These are phyloP conservation scores for Pythium aphanidermatum DNA, from an alignment of 352 stramenopile genomes.

Conservation along the genomic window DNA sequence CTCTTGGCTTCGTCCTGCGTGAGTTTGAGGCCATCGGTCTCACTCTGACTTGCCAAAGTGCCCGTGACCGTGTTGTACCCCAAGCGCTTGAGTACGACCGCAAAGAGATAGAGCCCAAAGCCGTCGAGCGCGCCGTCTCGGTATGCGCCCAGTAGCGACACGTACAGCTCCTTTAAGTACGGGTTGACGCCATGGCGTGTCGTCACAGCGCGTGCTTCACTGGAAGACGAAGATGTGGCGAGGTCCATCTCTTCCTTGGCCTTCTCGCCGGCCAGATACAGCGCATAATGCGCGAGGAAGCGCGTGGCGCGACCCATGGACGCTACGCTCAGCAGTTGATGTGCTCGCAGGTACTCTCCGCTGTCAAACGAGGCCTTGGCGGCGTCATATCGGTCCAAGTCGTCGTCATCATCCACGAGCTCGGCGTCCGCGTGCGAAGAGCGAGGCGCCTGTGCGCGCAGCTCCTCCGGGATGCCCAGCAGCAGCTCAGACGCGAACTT, in stretches of 20 bases:
- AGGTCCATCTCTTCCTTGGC: conserved; percentile 74
- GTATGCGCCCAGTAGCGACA: conserved; percentile 44
- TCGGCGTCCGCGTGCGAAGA: not conserved
- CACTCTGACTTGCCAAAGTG: not conserved
- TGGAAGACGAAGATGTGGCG: too few species aligned
- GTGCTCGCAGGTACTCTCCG: conserved; percentile 66
- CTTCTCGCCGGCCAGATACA: conserved; percentile 80
- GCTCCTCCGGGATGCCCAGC: conserved; percentile 46
- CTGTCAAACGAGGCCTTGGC: conserved; percentile 63
- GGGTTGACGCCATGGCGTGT: conserved; percentile 48
- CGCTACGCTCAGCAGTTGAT: conserved; percentile 38
- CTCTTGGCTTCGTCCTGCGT: conserved; percentile 5
- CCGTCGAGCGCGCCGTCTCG: conserved; percentile 50
- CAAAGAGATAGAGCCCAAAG: conserved; percentile 79
- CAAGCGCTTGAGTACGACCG: conserved; percentile 59
- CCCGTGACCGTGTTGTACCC: conserved; percentile 57
- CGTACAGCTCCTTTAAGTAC: conserved; percentile 65
- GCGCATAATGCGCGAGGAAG: conserved; percentile 73
- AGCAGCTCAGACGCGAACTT: conserved; percentile 74
- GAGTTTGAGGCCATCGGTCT: too few species aligned
- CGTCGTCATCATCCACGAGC: conserved; percentile 23
- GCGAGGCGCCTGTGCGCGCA: conserved; percentile 7
- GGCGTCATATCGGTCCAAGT: conserved; percentile 47
- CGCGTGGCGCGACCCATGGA: conserved; percentile 23
- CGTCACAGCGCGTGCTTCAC: too few species aligned